Evolutionary conservation across 306 rosid genomes (phyloP), one percentile per base, ranked within the genome.

Genomic region (Ochetophila trinervis): DNA sequence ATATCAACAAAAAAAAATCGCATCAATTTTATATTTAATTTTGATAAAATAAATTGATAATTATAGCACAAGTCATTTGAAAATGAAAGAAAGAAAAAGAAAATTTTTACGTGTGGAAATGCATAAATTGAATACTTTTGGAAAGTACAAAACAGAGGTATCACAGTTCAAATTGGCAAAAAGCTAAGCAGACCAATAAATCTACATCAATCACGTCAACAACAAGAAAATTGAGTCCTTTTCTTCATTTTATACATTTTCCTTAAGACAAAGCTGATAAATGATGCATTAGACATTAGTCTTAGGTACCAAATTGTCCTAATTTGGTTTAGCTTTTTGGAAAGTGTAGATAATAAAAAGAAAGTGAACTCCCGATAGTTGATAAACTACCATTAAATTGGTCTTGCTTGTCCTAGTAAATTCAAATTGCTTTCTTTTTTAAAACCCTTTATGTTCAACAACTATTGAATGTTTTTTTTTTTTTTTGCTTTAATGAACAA

Each of bases 381-480:
- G 72, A 73, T 78, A 58, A 73, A 68, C 83, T 57, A 68, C 67
- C 72, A 0, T 15, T 2, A 30, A 18, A 54, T n/a, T 16, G 22
- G 74, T 27, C 24, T 59, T 13, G 20, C 44, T 37, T 37, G 57
- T 53, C 53, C 13, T n/a, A 24, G 58, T 12, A 23, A 50, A 48
- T 27, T 0, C 11, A 12, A 34, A 61, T 48, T 35, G 66, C 30
- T 24, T 8, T 63, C 18, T 32, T 62, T 60, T 40, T 17, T 60
- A 19, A 40, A 53, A 27, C 18, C 60, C 67, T 49, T 72, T 52
- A 32, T 60, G 79, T 15, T 64, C 64, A 68, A 63, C 75, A 16
- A 73, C 79, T 54, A 23, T 68, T 54, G 75, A 63, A 73, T 58
- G 32, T 17, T 16, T 50, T 16, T 37, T 61, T 40, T 51, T n/a